phyloP scores from a whole-genome alignment of 2,329 filamentous ascomycete species.

The Gnomoniopsis sp. region DNA sequence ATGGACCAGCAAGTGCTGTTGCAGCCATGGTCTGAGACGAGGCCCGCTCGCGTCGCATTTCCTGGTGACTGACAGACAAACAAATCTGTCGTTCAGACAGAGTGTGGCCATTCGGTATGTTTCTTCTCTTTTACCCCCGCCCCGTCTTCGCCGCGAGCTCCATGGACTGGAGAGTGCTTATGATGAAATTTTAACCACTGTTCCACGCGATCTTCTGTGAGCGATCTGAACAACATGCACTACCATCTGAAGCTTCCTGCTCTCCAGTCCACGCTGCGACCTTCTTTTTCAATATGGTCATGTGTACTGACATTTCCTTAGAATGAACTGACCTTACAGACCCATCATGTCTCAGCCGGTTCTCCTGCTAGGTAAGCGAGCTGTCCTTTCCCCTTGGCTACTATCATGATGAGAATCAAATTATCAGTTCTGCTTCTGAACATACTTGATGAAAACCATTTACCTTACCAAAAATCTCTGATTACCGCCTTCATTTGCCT shows the following conservation, averaged over 20 bases:
- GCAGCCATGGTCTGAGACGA: constrained; percentile 10
- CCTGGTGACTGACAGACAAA: background rate
- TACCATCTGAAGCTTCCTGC: constrained; percentile 64
- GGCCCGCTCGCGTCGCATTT: background rate
- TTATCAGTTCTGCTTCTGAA: constrained; percentile 76
- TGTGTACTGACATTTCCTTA: constrained; percentile 9
- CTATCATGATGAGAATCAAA: constrained; percentile 62
- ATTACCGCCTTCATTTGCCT: constrained; percentile 27
- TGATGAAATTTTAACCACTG: constrained; percentile 58
- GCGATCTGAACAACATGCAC: constrained; percentile 67
- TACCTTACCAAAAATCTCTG: constrained; percentile 62
- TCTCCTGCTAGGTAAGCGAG: constrained; percentile 18
- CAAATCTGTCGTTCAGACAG: background rate
- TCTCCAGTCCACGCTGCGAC: constrained; percentile 18
- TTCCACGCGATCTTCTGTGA: constrained; percentile 58
- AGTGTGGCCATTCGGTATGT: constrained; percentile 4
- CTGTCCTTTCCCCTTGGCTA: background rate
- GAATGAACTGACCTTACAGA: background rate
- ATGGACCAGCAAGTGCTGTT: constrained; percentile 6
- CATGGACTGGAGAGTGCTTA: constrained; percentile 27
- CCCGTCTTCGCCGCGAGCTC: background rate
- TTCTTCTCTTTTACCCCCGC: background rate
- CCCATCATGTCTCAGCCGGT: background rate
- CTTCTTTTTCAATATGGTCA: background rate
- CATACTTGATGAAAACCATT: constrained; percentile 57